A percentile compares a stretch with the other conserved stretches of the same genome.
These are phyloP conservation scores for Lasiosphaeria hispida DNA, from an alignment of 495 filamentous ascomycete species.

Conservation along the genomic window DNA sequence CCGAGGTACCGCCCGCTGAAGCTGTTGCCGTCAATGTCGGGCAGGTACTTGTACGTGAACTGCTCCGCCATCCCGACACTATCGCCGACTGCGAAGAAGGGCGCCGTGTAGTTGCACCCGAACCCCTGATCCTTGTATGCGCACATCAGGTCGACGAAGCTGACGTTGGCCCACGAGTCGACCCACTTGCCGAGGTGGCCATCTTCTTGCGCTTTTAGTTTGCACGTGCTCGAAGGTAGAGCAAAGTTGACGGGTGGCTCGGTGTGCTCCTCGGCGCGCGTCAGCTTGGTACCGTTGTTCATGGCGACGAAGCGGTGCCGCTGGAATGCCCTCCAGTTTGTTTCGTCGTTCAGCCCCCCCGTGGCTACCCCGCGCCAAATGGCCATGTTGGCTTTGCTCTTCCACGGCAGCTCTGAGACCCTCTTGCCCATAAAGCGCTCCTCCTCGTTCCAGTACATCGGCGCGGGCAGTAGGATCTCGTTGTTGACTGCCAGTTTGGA, in stretches of 20 bases:
- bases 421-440: constrained; percentile 64
- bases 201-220: constrained; percentile 24
- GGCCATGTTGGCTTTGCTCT: constrained; percentile 50
- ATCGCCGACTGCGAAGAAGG: constrained; percentile 39
- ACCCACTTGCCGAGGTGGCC: constrained; percentile 40
- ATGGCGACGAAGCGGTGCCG: constrained; percentile 71
- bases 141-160: constrained; percentile 47
- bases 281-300: constrained; percentile 62
- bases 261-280: constrained; percentile 31
- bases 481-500: constrained; percentile 77
- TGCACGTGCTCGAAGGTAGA: constrained; percentile 39
- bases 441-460: constrained; percentile 72
- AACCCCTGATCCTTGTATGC: constrained; percentile 13
- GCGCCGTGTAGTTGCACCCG: constrained; percentile 49
- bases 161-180: constrained; percentile 34
- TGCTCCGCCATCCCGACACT: constrained; percentile 51
- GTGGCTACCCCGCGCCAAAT: constrained; percentile 72
- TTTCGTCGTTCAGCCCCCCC: constrained; percentile 59
- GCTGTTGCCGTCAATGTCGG: constrained; percentile 71
- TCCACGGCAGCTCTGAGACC: constrained; percentile 50
- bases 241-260: constrained; percentile 34
- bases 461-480: constrained; percentile 74
- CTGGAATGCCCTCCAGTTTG: constrained; percentile 70
- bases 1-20: constrained; percentile 70
- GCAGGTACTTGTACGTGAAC: constrained; percentile 60